These are phyloP conservation scores for Zygosaccharomyces pseudorouxii DNA, from an alignment of 805 yeast species.

Conservation along the genomic window DNA sequence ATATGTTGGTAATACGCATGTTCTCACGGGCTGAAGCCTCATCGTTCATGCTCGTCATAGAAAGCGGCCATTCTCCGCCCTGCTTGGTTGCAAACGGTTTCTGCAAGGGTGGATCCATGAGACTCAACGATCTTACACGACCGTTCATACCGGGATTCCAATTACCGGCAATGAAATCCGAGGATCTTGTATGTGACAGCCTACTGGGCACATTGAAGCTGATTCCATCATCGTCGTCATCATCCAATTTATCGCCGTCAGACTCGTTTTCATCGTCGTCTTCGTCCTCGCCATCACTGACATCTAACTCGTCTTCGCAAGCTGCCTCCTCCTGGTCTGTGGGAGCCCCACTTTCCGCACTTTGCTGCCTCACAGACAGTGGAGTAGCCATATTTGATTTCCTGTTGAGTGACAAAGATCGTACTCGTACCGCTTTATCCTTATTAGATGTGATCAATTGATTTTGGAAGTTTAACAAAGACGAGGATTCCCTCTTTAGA, in stretches of 20 bases:
- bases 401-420: constrained; percentile 28
- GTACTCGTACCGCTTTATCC: constrained; percentile 32
- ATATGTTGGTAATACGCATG: constrained; percentile 28
- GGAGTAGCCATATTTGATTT: constrained; percentile 13
- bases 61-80: constrained; percentile 2
- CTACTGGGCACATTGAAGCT: constrained; percentile 37
- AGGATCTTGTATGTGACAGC: constrained; percentile 29
- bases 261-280: constrained; percentile 24
- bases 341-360: neutral
- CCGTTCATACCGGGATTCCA: constrained; percentile 14
- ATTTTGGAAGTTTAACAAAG: constrained; percentile 30
- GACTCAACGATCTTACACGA: constrained; percentile 33
- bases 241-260: constrained; percentile 30
- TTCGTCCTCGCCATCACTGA: constrained; percentile 10
- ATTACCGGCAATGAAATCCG: constrained; percentile 10
- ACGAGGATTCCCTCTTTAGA: constrained; percentile 30
- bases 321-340: constrained; percentile 13
- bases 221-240: constrained; percentile 36
- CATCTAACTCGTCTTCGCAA: constrained; percentile 11
- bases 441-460: constrained; percentile 32
- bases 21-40: constrained; percentile 11
- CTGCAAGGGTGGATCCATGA: constrained; percentile 31
- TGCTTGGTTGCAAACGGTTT: constrained; percentile 19
- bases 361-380: neutral
- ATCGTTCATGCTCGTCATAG: constrained; percentile 18